Conservation (phyloP, 2,329 filamentous ascomycete genomes). For the Mariannaea elegans region DNA sequence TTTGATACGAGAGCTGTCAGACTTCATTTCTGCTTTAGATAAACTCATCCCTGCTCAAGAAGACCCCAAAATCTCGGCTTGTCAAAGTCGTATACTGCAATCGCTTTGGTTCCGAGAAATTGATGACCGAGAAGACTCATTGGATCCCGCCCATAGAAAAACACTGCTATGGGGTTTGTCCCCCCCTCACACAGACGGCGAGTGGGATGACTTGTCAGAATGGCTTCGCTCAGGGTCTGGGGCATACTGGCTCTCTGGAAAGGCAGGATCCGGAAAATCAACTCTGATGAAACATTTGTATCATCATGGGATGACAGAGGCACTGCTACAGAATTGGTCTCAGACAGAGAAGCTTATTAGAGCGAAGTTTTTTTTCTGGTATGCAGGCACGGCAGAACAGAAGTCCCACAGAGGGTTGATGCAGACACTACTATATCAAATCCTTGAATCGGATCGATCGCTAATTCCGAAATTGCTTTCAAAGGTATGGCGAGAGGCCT, state of each 20-base stretch:
- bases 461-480: background rate
- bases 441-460: background rate
- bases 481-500: background rate
- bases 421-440: background rate
- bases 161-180: background rate
- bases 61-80: background rate
- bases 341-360: background rate
- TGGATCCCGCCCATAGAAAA: background rate
- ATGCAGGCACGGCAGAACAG: background rate
- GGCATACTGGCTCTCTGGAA: conserved; percentile 13
- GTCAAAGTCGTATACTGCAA: background rate
- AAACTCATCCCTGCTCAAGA: background rate
- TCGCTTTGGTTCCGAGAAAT: background rate
- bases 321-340: background rate
- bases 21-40: background rate
- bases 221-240: conserved; percentile 4
- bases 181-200: background rate
- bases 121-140: background rate
- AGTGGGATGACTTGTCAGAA: background rate
- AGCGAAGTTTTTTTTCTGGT: background rate
- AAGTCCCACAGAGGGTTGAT: background rate
- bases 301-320: background rate
- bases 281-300: conserved; percentile 4
- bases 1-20: background rate
- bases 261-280: conserved; percentile 15